Conservation (phyloP, 331 rosid species). For the Dryas integrifolia region DNA sequence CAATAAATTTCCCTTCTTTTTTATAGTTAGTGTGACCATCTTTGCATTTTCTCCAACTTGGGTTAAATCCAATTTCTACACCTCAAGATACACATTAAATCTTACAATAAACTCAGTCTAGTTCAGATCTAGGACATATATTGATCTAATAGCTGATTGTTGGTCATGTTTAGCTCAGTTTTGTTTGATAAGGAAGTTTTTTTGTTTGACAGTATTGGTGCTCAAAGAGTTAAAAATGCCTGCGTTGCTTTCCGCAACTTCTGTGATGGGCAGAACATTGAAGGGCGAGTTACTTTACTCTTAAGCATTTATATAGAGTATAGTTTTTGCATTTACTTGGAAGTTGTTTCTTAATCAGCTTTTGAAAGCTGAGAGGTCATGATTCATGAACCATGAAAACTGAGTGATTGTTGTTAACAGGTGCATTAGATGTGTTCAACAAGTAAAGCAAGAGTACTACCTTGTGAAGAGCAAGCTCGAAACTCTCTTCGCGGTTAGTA, state of each 20-base stretch:
- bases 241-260: constrained; percentile 75
- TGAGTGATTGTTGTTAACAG: constrained; percentile 41
- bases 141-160: not conserved
- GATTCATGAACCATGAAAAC: constrained; percentile 2
- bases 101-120: not conserved
- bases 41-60: not conserved
- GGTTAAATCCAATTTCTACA: not conserved
- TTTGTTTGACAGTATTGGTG: constrained; percentile 69
- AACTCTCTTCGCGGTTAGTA: constrained; percentile 68
- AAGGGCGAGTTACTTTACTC: constrained; percentile 56
- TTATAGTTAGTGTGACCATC: not conserved
- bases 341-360: constrained; percentile 1
- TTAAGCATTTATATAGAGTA: not conserved
- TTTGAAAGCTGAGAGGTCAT: not conserved
- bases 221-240: constrained; percentile 72
- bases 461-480: constrained; percentile 86
- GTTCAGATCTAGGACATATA: constrained; percentile 7
- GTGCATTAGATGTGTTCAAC: constrained; percentile 78
- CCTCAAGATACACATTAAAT: not conserved
- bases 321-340: not conserved
- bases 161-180: not conserved
- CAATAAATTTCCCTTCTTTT: not conserved
- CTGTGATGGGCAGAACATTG: constrained; percentile 77
- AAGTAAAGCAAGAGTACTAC: constrained; percentile 77
- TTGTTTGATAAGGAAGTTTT: constrained; percentile 20